These are phyloP conservation scores for Teunomyces pallodes DNA, from an alignment of 805 yeast genomes.

Conservation along the genomic window DNA sequence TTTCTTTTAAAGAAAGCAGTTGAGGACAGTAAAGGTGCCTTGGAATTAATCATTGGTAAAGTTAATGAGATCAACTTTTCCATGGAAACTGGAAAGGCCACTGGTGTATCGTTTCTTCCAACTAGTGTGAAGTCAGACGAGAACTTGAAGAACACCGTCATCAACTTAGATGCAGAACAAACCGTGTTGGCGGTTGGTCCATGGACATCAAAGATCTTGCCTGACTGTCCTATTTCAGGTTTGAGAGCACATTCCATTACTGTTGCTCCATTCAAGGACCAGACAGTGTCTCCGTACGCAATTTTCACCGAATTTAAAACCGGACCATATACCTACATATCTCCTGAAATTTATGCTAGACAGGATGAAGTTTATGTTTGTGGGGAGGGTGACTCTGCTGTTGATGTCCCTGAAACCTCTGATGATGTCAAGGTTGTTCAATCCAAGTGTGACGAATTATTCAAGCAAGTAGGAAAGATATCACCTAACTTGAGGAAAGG, in stretches of 20 bases:
- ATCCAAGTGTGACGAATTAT: constrained; percentile 85
- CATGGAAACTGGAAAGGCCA: constrained; percentile 62
- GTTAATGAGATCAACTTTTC: constrained; percentile 66
- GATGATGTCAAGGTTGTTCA: constrained; percentile 88
- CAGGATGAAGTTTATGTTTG: constrained; percentile 95
- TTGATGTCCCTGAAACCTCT: constrained; percentile 88
- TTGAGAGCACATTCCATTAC: constrained; percentile 94
- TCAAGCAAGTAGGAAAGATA: constrained; percentile 73
- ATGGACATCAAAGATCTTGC: constrained; percentile 89
- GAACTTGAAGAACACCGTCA: constrained; percentile 23
- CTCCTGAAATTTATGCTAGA: constrained; percentile 94
- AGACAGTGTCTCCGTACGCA: constrained; percentile 84
- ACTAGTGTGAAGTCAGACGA: constrained; percentile 27
- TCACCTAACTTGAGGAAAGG: constrained; percentile 72
- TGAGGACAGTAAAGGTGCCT: constrained; percentile 63
- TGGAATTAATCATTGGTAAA: constrained; percentile 83
- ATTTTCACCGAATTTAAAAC: constrained; percentile 86
- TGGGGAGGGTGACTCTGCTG: constrained; percentile 93
- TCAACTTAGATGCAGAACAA: constrained; percentile 64
- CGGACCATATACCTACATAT: constrained; percentile 64
- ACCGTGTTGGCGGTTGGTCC: constrained; percentile 92
- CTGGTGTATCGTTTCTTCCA: constrained; percentile 67
- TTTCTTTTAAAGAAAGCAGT: constrained; percentile 75
- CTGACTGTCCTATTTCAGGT: constrained; percentile 93
- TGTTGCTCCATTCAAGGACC: constrained; percentile 70